phyloP scores from a whole-genome alignment of 176 grass and related monocot species.

The Tillandsia leiboldiana region DNA sequence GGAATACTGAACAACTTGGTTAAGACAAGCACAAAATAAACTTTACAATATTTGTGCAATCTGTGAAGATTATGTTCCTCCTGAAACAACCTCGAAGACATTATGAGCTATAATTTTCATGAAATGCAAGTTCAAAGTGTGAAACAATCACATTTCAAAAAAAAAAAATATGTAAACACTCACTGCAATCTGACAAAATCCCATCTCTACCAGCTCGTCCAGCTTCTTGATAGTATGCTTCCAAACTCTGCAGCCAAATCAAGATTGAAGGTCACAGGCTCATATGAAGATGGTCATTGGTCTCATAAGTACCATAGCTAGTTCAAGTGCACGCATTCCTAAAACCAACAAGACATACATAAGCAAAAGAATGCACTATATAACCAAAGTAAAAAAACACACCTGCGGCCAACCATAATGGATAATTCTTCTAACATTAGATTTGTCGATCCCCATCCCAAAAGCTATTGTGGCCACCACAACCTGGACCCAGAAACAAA shows the following conservation, averaged over 20 bases:
- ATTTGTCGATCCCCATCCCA: conserved; percentile 96
- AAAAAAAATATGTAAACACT: conserved; percentile 25
- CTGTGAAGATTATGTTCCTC: too few relatives aligned
- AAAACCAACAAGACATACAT: conserved; percentile 13
- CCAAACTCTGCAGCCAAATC: conserved; percentile 66
- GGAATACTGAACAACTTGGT: too few relatives aligned
- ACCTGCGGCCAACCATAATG: conserved; percentile 95
- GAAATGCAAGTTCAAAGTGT: too few relatives aligned
- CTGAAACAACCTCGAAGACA: too few relatives aligned
- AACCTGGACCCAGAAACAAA: conserved; percentile 45
- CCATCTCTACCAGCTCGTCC: conserved; percentile 95
- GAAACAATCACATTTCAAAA: neutral
- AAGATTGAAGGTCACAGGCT: conserved; percentile 18
- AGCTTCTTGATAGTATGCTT: conserved; percentile 99
- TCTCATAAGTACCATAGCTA: neutral
- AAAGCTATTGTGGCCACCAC: conserved; percentile 98
- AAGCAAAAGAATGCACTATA: conserved; percentile 8
- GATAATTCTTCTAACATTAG: conserved; percentile 92
- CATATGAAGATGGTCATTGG: conserved; percentile 9
- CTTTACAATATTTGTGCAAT: too few relatives aligned
- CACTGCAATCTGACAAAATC: conserved; percentile 77
- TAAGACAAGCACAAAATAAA: too few relatives aligned
- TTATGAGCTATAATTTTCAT: too few relatives aligned
- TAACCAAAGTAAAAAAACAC: conserved; percentile 19
- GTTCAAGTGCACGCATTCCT: neutral